Base-by-base conservation (phyloP, 176 grass and related monocot genomes). In the Oryza glaberrima region DNA sequence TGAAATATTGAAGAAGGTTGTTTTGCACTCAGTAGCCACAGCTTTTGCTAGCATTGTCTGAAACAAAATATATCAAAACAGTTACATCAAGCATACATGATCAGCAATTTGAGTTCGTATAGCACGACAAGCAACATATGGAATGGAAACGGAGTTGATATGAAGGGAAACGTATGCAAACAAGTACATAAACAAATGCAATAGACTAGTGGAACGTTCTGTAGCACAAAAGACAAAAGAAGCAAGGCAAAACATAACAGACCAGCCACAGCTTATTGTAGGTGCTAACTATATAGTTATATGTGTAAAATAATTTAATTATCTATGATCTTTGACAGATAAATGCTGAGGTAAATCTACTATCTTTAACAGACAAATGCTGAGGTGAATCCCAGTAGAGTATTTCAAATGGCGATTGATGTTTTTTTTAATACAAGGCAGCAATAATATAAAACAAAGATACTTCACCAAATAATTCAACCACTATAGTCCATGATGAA, bases 1-100 rank as follows among this genome's bases (percentile, higher is more conserved):
- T 71, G 96, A 98, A 84, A 98, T 98, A 60, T 98, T 95, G 91
- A 98, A 98, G 86, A 98, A 98, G 4, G 91, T 98, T 13, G 91
- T 98, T 64, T 94, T 95, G 91, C 96, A 98, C 65, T 98, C 96
- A 35, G 96, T 92, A 85, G 93, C 93, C 66, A 98, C 96, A 85
- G 96, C 93, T 88, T 98, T 98, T 49, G 93, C 96, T 80, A 95
- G 93, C 96, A 98, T 98, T 22, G 96, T 98, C 96, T 98, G 67
- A 81, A 91, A 85, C 58, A 48, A 74, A 87, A 79, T 76, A 73
- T 75, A 20, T 54, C 46, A 35, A 80, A 54, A 45, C 68, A 20
- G 65, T 77, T 72, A 84, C 70, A 44, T 77, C 26, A 79, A 54
- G 5, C 65, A 6, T 7, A 75, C n/a, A 79, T 47, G 38, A 64